A percentile compares a stretch with the other conserved stretches of the same genome.
phyloP scores from a whole-genome alignment of 176 grass and related monocot species.

The Rhynchospora tenuis region DNA sequence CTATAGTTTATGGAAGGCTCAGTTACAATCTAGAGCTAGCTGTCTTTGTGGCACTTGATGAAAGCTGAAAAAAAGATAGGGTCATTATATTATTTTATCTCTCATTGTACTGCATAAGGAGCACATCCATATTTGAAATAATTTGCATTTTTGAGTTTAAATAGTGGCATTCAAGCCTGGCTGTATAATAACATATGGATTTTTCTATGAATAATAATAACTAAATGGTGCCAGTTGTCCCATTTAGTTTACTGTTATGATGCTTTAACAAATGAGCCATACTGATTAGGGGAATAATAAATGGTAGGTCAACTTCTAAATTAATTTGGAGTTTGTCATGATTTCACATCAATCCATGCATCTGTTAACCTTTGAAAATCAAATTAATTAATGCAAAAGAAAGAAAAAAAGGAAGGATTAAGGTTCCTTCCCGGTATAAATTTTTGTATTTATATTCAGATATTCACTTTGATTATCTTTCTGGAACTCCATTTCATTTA shows the following conservation, averaged over 20 bases:
- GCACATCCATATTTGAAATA: neutral
- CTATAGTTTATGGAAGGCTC: neutral
- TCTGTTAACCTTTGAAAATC: neutral
- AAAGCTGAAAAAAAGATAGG: neutral
- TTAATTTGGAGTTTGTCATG: neutral
- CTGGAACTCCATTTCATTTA: neutral
- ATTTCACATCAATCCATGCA: neutral
- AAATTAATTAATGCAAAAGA: neutral
- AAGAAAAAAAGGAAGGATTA: neutral
- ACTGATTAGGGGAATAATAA: neutral
- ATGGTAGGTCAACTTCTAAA: neutral
- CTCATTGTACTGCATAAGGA: neutral
- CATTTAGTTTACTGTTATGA: neutral
- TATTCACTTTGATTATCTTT: neutral
- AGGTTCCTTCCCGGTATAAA: neutral
- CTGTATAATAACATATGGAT: neutral
- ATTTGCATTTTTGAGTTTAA: neutral
- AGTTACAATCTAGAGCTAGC: neutral
- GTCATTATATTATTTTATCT: neutral
- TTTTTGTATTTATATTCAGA: neutral
- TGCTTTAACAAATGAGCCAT: neutral
- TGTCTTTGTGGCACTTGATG: neutral
- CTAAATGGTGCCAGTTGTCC: neutral
- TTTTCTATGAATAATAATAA: neutral
- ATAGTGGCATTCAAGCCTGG: neutral